Evolutionary conservation across 306 rosid species (phyloP).

Genomic region (Corylus heterophylla): DNA sequence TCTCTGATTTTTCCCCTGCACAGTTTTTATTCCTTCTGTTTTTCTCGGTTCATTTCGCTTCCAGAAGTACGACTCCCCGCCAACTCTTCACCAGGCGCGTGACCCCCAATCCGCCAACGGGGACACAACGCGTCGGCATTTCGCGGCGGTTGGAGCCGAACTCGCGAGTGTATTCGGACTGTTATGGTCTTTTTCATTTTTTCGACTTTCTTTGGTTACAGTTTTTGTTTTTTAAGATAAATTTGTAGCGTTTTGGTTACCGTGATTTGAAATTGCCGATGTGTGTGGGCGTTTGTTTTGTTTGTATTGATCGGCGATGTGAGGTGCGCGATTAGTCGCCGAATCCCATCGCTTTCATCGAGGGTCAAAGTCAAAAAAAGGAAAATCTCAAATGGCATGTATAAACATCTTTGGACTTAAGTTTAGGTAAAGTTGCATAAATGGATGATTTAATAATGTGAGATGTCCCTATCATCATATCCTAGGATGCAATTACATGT

Average conservation of each 20-base stretch:
- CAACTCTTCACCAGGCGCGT: background rate
- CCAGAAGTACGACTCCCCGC: background rate
- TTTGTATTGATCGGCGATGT: background rate
- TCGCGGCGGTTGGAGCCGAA: background rate
- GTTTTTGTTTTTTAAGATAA: background rate
- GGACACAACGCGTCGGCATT: background rate
- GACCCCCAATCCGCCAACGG: background rate
- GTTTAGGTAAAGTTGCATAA: constrained; percentile 17
- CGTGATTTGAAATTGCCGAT: background rate
- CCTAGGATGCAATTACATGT: background rate
- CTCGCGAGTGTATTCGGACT: background rate
- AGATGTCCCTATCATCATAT: background rate
- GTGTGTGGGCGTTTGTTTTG: background rate
- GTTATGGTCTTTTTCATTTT: background rate
- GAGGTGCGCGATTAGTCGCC: background rate
- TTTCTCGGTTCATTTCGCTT: background rate
- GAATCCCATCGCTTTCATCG: background rate
- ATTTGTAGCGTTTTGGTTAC: background rate
- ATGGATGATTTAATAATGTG: background rate
- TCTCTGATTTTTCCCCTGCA: background rate
- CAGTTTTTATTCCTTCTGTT: background rate
- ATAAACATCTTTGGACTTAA: background rate
- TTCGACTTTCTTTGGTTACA: background rate
- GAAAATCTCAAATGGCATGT: background rate
- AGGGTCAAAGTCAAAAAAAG: constrained; percentile 1